Conservation (phyloP, 805 yeast species). For the Pichia occidentalis region DNA sequence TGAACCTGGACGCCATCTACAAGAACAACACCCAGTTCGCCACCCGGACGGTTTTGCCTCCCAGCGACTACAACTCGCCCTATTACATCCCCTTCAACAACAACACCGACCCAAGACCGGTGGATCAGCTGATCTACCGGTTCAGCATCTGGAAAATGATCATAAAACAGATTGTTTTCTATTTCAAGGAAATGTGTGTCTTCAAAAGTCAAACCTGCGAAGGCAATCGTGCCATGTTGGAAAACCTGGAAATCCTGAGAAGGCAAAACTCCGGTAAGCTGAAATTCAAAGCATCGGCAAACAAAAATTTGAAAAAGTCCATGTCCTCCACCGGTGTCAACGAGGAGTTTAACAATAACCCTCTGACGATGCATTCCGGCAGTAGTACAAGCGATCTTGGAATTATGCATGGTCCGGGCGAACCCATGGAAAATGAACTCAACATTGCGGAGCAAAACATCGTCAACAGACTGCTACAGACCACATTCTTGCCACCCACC, state of each 20-base stretch:
- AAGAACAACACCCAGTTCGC: conserved; percentile 14
- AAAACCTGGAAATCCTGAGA: conserved; percentile 31
- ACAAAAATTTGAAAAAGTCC: conserved; percentile 21
- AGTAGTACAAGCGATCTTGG: background rate
- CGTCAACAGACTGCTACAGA: conserved; percentile 43
- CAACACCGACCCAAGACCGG: conserved; percentile 31
- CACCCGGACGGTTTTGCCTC: conserved; percentile 26
- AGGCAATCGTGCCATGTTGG: conserved; percentile 45
- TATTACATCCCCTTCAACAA: conserved; percentile 29
- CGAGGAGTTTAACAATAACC: conserved; percentile 21
- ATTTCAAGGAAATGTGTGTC: conserved; percentile 43
- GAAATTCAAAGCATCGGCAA: conserved; percentile 19
- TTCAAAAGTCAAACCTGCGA: conserved; percentile 42
- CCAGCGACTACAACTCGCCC: conserved; percentile 30
- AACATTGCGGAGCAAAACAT: conserved; percentile 10
- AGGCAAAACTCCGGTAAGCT: conserved; percentile 28
- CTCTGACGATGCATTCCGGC: background rate
- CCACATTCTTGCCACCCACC: conserved; percentile 34
- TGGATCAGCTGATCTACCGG: conserved; percentile 46
- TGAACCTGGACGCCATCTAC: conserved; percentile 13
- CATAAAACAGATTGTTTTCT: conserved; percentile 45
- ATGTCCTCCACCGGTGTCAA: conserved; percentile 17
- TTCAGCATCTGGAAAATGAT: conserved; percentile 54
- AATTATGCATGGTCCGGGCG: background rate
- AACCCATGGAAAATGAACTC: background rate